phyloP scores from a whole-genome alignment of 805 yeast genomes.

The Nakazawaea wickerhamii region DNA sequence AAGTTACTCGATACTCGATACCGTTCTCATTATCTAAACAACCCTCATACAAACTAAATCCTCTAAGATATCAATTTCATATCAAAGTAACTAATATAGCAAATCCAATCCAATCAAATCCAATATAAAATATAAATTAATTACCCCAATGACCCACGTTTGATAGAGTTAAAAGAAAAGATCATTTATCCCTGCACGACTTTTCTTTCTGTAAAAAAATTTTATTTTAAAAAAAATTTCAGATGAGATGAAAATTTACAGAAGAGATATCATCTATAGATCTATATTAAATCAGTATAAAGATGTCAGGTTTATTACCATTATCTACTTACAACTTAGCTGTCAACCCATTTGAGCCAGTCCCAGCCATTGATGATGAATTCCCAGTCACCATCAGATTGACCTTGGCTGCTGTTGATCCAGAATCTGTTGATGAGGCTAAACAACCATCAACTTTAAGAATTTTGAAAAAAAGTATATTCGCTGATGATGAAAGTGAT shows the following conservation, averaged over 20 bases:
- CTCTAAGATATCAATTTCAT: too few relatives aligned
- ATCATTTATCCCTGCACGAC: background rate
- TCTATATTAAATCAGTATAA: background rate
- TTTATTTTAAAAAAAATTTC: constrained; percentile 2
- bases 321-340: constrained; percentile 83
- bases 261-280: too few relatives aligned
- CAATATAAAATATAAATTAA: background rate
- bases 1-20: too few relatives aligned
- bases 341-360: constrained; percentile 81
- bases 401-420: constrained; percentile 94
- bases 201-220: constrained; percentile 1
- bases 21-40: too few relatives aligned
- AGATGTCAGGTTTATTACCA: constrained; percentile 73
- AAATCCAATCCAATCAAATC: too few relatives aligned
- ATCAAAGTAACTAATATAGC: too few relatives aligned
- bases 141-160: too few relatives aligned
- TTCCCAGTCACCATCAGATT: constrained; percentile 86
- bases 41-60: too few relatives aligned
- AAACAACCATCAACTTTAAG: constrained; percentile 85
- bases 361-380: constrained; percentile 79
- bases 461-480: constrained; percentile 66
- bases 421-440: constrained; percentile 76
- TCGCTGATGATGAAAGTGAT: constrained; percentile 35
- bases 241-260: constrained; percentile 11
- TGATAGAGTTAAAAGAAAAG: background rate